Evolutionary conservation across 495 filamentous ascomycete genomes (phyloP).

Genomic region (Aspergillus olivimuriae): DNA sequence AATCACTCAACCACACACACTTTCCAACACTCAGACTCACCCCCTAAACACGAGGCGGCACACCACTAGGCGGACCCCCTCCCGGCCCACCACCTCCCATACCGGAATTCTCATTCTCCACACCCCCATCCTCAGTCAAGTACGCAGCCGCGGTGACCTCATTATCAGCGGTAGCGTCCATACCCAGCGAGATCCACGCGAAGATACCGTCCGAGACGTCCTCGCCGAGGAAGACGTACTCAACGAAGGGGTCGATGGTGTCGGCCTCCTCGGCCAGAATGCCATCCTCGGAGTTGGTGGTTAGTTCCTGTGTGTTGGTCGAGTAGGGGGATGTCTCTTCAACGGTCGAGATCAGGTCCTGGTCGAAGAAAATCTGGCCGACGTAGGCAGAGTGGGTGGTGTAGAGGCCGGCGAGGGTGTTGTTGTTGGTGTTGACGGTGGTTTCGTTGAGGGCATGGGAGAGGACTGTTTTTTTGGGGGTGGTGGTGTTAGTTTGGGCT

Average conservation of each 20-base stretch:
- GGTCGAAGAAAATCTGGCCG: constrained; percentile 60
- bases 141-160: constrained; percentile 26
- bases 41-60: constrained; percentile 8
- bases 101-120: constrained; percentile 26
- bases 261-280: constrained; percentile 44
- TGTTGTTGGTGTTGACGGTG: constrained; percentile 11
- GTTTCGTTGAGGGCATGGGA: constrained; percentile 29
- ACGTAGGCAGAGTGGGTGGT: constrained; percentile 40
- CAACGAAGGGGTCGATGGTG: constrained; percentile 50
- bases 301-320: constrained; percentile 47
- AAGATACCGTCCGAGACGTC: constrained; percentile 28
- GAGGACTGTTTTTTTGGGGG: constrained; percentile 14
- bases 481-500: constrained; percentile 1
- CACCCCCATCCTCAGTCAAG: constrained; percentile 29
- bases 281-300: constrained; percentile 47
- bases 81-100: constrained; percentile 11
- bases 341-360: constrained; percentile 42
- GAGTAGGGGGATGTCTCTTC: constrained; percentile 47
- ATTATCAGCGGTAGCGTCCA: constrained; percentile 21
- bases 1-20: background rate
- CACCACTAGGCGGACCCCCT: too few species aligned
- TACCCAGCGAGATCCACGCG: constrained; percentile 30
- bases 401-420: constrained; percentile 30
- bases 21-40: background rate
- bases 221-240: constrained; percentile 50